Evolutionary conservation across 2,329 filamentous ascomycete species (phyloP), one percentile per base, ranked within the genome.

Genomic region (Fusarium fujikuroi): DNA sequence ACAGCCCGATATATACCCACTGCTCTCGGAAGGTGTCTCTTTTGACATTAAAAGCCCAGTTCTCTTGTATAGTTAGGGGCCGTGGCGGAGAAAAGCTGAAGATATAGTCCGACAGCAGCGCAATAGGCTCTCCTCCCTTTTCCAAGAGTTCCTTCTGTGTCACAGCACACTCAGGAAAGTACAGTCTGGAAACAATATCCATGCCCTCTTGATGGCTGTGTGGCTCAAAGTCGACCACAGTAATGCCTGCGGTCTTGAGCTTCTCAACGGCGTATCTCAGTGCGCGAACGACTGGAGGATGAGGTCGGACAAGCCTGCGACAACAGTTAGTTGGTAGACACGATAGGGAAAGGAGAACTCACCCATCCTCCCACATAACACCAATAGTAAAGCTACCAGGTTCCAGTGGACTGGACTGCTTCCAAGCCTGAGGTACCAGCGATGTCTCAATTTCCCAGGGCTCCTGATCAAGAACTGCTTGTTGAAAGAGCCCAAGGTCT

Each of bases 271-370:
- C 16, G 23, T 25, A 25, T 44, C 42, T 3, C 1, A 44, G 42
- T 19, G 42, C 23, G 23, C 42, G 42, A 25, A 25, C 16, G 16
- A 44, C 23, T 4, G 42, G 42, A 0, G 42, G 42, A 44, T 44
- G 42, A 7, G 42, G 42, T 9, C 42, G 23, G 7, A 44, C 42
- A 25, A 44, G 10, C 4, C 42, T 25, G 42, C 2, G 42, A 25
- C 23, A 9, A 19, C 1, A 2, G 0, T 44, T 14, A 25, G 42
- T 7, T 19, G 7, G 18, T 19, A 8, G 7, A 5, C 5, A 12
- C 0, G 3, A 18, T 3, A 3, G 18, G 10, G 0, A 2, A 18
- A 4, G 12, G 1, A 18, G n/a, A 25, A 25, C 23, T 44, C 7
- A 44, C 42, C 42, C 23, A 9, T 25, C 23, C 3, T 44, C 23